These are phyloP conservation scores for Sungouiella thailandica DNA, from an alignment of 805 yeast species.

Conservation along the genomic window DNA sequence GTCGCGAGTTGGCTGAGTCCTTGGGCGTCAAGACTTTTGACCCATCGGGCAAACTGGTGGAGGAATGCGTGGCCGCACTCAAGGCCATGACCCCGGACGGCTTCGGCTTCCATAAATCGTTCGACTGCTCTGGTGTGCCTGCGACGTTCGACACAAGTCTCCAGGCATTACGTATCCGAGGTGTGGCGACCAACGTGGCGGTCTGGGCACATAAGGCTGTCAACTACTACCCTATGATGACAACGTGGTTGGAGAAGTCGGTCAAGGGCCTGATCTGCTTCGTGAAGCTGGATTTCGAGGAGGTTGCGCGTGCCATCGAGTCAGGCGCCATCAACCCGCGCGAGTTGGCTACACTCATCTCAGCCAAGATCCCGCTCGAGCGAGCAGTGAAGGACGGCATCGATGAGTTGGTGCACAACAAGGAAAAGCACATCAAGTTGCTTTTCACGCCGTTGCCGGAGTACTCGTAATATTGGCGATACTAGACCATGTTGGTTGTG, in stretches of 20 bases:
- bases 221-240: slow-evolving; percentile 49
- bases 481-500: no score
- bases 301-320: slow-evolving; percentile 48
- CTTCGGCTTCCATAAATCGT: slow-evolving; percentile 46
- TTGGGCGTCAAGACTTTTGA: slow-evolving; percentile 48
- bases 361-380: slow-evolving; percentile 46
- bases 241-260: slow-evolving; percentile 50
- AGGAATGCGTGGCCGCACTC: slow-evolving; percentile 32
- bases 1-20: slow-evolving; percentile 52
- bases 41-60: slow-evolving; percentile 37
- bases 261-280: slow-evolving; percentile 62
- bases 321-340: slow-evolving; percentile 42
- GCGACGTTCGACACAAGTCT: slow-evolving; percentile 50
- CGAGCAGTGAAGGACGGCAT: slow-evolving; percentile 53
- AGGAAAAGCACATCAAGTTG: slow-evolving; percentile 52
- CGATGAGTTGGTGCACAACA: slow-evolving; percentile 44
- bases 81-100: slow-evolving; percentile 34
- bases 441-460: slow-evolving; percentile 38
- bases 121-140: slow-evolving; percentile 53
- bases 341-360: slow-evolving; percentile 44
- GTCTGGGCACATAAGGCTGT: slow-evolving; percentile 55
- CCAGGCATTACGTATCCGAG: slow-evolving; percentile 46
- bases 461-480: not conserved
- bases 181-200: slow-evolving; percentile 60
- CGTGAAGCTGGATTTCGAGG: slow-evolving; percentile 50